Evolutionary conservation across 2,329 filamentous ascomycete species (phyloP).

Genomic region (Penicillium paneum): DNA sequence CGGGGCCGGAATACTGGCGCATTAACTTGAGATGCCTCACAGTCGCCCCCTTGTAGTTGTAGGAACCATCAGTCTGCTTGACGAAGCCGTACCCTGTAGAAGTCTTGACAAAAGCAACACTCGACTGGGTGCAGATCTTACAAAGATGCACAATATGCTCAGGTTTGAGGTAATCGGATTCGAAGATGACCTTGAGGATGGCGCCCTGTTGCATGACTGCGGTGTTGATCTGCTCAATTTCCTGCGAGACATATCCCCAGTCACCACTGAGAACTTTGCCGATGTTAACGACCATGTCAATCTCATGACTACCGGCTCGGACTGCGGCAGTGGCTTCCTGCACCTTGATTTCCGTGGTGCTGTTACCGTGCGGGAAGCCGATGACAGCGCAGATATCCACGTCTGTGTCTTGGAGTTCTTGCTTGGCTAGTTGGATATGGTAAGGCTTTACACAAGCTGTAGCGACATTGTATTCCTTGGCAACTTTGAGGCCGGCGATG

Average conservation of each 20-base stretch:
- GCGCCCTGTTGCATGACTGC: constrained; percentile 46
- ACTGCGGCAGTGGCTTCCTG: constrained; percentile 52
- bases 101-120: constrained; percentile 60
- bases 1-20: constrained; percentile 44
- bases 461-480: constrained; percentile 50
- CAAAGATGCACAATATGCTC: constrained; percentile 54
- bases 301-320: constrained; percentile 40
- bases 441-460: constrained; percentile 61
- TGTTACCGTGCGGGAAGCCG: constrained; percentile 61
- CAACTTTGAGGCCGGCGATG: constrained; percentile 48
- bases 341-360: constrained; percentile 54
- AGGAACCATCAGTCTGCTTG: constrained; percentile 52
- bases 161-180: constrained; percentile 56
- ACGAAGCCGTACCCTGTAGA: constrained; percentile 61
- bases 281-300: constrained; percentile 60
- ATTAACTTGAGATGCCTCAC: constrained; percentile 54
- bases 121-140: constrained; percentile 51
- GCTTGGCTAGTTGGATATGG: constrained; percentile 48
- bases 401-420: constrained; percentile 47
- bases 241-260: constrained; percentile 55
- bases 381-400: constrained; percentile 58
- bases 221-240: constrained; percentile 52
- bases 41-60: constrained; percentile 55
- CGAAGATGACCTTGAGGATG: constrained; percentile 60
- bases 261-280: constrained; percentile 57